Evolutionary conservation across 495 filamentous ascomycete genomes (phyloP).

Genomic region (Aspergillus heteromorphus): DNA sequence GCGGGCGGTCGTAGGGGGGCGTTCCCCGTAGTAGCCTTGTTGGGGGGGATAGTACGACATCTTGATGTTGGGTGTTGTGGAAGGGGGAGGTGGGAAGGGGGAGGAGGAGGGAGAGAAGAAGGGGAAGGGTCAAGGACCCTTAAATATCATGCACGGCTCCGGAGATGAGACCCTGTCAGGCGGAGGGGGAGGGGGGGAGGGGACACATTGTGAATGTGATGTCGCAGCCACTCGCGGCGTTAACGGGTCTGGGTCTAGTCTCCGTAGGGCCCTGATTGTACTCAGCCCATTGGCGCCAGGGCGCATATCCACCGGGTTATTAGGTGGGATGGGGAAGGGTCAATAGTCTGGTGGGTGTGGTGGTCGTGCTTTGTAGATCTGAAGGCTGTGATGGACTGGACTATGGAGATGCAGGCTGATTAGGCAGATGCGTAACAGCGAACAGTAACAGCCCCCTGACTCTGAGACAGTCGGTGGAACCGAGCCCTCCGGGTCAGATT

Average conservation of each 20-base stretch:
- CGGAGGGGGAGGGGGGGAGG: constrained; percentile 1
- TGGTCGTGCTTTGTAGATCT: constrained; percentile 9
- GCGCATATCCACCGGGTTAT: constrained; percentile 8
- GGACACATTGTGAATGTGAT: neutral
- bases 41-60: constrained; percentile 15
- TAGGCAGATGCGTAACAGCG: constrained; percentile 14
- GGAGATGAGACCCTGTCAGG: neutral
- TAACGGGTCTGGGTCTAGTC: too few species aligned
- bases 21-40: constrained; percentile 17
- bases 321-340: constrained; percentile 6
- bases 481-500: neutral
- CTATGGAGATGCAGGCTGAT: constrained; percentile 5
- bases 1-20: constrained; percentile 11
- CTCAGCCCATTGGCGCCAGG: neutral
- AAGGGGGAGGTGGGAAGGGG: neutral
- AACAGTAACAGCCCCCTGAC: neutral
- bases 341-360: constrained; percentile 11
- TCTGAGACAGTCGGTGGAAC: neutral
- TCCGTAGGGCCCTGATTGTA: neutral
- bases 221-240: neutral
- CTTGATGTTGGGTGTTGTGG: neutral
- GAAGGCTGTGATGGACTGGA: neutral
- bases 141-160: constrained; percentile 1
- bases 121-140: constrained; percentile 5
- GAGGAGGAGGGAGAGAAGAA: neutral